Conservation (phyloP, 768 basidiomycete genomes). For the Trametes coccinea region DNA sequence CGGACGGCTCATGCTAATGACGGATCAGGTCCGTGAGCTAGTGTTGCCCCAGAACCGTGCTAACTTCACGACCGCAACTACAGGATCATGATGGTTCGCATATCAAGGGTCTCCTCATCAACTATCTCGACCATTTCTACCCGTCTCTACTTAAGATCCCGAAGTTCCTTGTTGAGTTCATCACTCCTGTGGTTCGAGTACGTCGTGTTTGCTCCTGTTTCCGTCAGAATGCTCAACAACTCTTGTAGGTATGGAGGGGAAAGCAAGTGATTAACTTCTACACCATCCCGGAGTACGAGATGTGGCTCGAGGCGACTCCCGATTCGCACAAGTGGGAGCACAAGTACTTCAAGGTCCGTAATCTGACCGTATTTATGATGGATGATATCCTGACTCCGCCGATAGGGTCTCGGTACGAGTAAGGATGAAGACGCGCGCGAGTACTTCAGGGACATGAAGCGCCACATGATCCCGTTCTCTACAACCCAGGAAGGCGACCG, state of each 20-base stretch:
- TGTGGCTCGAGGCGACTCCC: conserved; percentile 81
- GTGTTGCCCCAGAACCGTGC: not conserved
- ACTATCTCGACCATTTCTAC: conserved; percentile 96
- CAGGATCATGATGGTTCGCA: conserved; percentile 99
- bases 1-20: conserved; percentile 98
- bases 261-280: conserved; percentile 85
- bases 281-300: conserved; percentile 95
- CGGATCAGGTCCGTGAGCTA: conserved; percentile 79
- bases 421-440: conserved; percentile 85
- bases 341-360: conserved; percentile 94
- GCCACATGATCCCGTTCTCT: conserved; percentile 93
- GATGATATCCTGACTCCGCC: not conserved
- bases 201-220: conserved; percentile 25
- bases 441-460: conserved; percentile 90
- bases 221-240: not conserved
- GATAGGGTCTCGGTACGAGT: conserved; percentile 93
- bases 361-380: not conserved
- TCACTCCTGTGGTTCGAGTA: conserved; percentile 96
- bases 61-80: not conserved
- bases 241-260: conserved; percentile 69
- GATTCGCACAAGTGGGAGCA: conserved; percentile 81
- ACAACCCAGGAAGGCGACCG: conserved; percentile 79
- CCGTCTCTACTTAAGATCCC: conserved; percentile 90
- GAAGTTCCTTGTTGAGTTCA: conserved; percentile 95
- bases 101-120: conserved; percentile 99